A percentile compares a stretch with the other conserved stretches of the same genome.
These are phyloP conservation scores for Eimeria praecox DNA, from an alignment of 169 alveolate genomes.

Conservation along the genomic window DNA sequence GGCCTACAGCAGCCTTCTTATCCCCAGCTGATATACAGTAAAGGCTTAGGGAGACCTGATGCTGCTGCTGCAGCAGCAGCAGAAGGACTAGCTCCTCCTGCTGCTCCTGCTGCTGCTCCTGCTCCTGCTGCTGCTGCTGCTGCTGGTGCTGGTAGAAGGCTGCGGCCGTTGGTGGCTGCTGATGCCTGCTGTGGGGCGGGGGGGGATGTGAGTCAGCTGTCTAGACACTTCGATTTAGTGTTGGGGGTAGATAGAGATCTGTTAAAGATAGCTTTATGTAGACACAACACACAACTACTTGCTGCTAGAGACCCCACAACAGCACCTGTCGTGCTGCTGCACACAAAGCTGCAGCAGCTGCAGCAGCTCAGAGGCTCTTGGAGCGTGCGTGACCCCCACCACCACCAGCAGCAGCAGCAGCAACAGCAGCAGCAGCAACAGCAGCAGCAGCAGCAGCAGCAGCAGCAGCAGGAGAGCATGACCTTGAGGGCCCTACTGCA, in stretches of 20 bases:
- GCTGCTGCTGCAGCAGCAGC: not conserved
- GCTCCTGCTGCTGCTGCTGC: conserved; percentile 13
- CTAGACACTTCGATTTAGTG: conserved; percentile 56
- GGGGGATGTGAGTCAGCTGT: conserved; percentile 74
- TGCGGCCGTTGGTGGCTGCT: conserved; percentile 43
- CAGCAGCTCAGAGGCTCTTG: not conserved
- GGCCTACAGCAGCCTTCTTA: not conserved
- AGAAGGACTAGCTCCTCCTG: not conserved
- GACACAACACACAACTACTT: conserved; percentile 28
- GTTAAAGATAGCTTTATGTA: conserved; percentile 49
- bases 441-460: conserved; percentile 39
- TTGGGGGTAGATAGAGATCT: conserved; percentile 78
- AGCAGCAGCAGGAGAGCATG: not conserved
- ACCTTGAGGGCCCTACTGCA: not conserved
- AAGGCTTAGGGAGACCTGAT: too few relatives aligned
- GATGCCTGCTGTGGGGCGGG: conserved; percentile 81
- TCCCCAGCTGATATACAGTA: not conserved
- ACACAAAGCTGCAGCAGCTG: conserved; percentile 24
- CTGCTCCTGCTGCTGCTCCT: not conserved
- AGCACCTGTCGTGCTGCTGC: conserved; percentile 48
- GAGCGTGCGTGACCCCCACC: conserved; percentile 16
- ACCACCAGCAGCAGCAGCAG: not conserved
- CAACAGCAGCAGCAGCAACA: not conserved
- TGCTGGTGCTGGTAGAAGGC: not conserved
- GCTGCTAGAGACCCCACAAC: not conserved